Base-by-base conservation (phyloP, 257 asterid genomes). In the Lavandula angustifolia region DNA sequence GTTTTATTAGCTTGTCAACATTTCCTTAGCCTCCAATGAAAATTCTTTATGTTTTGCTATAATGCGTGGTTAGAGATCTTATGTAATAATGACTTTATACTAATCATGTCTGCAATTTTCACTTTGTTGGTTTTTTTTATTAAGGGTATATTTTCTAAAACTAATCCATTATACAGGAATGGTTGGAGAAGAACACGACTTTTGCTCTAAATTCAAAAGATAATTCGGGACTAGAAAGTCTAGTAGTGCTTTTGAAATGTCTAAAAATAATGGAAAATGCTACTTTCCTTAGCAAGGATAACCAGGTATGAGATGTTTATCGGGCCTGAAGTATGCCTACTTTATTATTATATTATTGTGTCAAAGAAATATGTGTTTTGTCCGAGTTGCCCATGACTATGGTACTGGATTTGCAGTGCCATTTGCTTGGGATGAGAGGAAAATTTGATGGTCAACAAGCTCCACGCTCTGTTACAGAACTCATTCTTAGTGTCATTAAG, bases 251-350 rank as follows among this genome's bases (percentile, higher is more conserved):
- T 62, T 73, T 88, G 75, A 88, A 80, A 76, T 88, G 94, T 74
- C 77, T 88, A 69, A 85, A 84, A 76, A 80, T 85, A 67, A 88
- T 85, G 96, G 96, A 88, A 79, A 88, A 88, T 64, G 80, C 91
- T 47, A 80, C 96, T 41, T 88, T 85, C 75, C 89, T 85, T 56
- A 88, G 96, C 75, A 70, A 71, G 67, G 84, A 82, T 55, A 88
- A 80, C 67, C 96, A 88, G 94, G 96, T 85, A 75, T 47, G 11
- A 32, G 60, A 67, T 52, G 56, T 62, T 55, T 13, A 62, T 66
- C 12, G 27, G 10, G 51, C 71, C 54, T n/a, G 41, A 35, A 50
- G 22, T 33, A 10, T 16, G 31, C 64, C 41, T 32, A 34, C 46
- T 43, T 18, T 0, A 18, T 38, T 63, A n/a, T 5, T 51, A 37